Evolutionary conservation across 2,329 filamentous ascomycete species (phyloP).

Genomic region (Fusarium nodosum): DNA sequence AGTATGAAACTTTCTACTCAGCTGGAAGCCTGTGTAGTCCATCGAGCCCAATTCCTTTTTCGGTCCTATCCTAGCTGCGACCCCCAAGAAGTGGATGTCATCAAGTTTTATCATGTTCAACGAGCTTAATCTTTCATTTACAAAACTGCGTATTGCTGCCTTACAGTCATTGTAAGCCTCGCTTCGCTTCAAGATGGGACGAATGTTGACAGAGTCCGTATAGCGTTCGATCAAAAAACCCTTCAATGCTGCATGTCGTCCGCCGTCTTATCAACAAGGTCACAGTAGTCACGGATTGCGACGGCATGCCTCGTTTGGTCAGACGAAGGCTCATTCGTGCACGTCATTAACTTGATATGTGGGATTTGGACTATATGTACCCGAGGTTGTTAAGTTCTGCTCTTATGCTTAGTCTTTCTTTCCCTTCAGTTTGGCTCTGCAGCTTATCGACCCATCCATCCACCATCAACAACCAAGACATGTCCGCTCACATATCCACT

Average conservation of each 20-base stretch:
- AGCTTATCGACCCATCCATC: slow-evolving; percentile 86
- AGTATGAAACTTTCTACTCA: not conserved
- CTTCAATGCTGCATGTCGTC: slow-evolving; percentile 30
- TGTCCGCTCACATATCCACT: slow-evolving; percentile 87
- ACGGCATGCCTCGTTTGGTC: slow-evolving; percentile 40
- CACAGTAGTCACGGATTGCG: slow-evolving; percentile 35
- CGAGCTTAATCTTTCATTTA: slow-evolving; percentile 59
- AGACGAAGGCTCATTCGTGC: slow-evolving; percentile 47
- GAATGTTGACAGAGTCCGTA: not conserved
- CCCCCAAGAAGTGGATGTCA: not conserved
- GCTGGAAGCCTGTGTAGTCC: not conserved
- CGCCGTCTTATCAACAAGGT: slow-evolving; percentile 47
- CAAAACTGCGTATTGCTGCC: slow-evolving; percentile 63
- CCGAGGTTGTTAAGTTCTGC: slow-evolving; percentile 17
- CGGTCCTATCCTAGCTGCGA: not conserved
- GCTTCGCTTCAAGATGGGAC: not conserved
- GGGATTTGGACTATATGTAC: too few species aligned
- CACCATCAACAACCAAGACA: slow-evolving; percentile 86
- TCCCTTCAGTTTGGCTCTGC: not conserved
- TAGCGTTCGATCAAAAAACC: slow-evolving; percentile 30
- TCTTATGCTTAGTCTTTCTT: slow-evolving; percentile 1
- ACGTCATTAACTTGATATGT: slow-evolving; percentile 28
- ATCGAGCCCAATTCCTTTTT: not conserved
- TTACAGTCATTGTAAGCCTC: slow-evolving; percentile 62
- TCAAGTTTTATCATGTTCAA: slow-evolving; percentile 52